Conservation (phyloP, 78 protist genomes). For the Paulinella micropora region DNA sequence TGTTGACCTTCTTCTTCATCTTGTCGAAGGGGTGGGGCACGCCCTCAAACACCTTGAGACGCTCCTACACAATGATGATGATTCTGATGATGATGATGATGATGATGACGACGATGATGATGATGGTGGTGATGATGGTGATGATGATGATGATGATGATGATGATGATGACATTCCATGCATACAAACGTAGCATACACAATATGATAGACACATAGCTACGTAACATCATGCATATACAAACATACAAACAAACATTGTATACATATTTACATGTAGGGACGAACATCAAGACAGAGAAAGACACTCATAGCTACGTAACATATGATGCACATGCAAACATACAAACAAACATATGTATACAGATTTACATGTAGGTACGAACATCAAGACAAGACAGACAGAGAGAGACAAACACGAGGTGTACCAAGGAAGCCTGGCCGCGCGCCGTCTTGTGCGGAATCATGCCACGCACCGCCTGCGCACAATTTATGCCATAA, state of each 20-base stretch:
- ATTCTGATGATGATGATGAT: neutral
- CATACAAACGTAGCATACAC: too few species aligned
- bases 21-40: conserved; percentile 82
- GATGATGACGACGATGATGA: neutral
- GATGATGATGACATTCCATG: neutral
- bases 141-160: neutral
- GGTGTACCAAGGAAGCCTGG: too few species aligned
- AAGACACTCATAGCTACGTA: neutral
- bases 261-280: too few species aligned
- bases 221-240: too few species aligned
- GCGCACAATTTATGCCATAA: too few species aligned
- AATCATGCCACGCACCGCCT: conserved; percentile 88
- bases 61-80: neutral
- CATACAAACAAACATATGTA: neutral
- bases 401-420: neutral
- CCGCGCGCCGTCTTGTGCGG: conserved; percentile 97
- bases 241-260: too few species aligned
- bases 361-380: neutral
- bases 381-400: neutral
- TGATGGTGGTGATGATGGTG: neutral
- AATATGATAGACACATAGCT: too few species aligned
- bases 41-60: conserved; percentile 79
- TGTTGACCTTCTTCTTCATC: conserved; percentile 56
- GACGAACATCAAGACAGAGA: too few species aligned
- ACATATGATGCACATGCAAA: neutral